Base-by-base conservation (phyloP, 208 protist species). In the Tritrichomonas foetus region DNA sequence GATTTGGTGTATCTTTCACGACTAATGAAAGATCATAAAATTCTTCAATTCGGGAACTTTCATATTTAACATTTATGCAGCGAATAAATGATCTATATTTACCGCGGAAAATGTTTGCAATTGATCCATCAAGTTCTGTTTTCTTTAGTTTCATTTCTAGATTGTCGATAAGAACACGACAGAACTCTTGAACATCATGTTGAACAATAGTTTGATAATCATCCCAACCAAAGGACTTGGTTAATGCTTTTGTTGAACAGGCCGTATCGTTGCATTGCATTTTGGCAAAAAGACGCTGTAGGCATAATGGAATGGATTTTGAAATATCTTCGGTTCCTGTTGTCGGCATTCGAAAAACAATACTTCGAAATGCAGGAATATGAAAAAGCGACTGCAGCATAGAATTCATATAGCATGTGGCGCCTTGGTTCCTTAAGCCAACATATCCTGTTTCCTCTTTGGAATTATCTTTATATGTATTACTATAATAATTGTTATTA, bases 401-500 rank as follows among this genome's bases (percentile, higher is more conserved):
- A 2, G 78, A 89, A 89, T 89, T 89, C 30, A 89, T 53, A 16
- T 89, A 89, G 44, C 78, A 89, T 27, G 78, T 89, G 5, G 47
- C 41, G 33, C 78, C 78, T 39, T 53, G 44, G n/a, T 89, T 89
- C 0, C 14, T n/a, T 39, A 89, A 61, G 44, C 78, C 78, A 39
- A 89, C 78, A 9, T n/a, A 9, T 33, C 78, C 78, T 39, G 47
- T 47, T 69, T 93, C 94, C 93, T 96, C 95, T 61, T 57, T 89
- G 33, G 78, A 89, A 57, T 3, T 82, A 30, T 82, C 30, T 47
- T 5, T 61, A 16, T 16, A 22, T 22, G 16, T 16, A 5, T 5
- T 16, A 61, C 11, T 22, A 61, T 61, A 61, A 61, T 61, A 61
- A 61, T 61, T 61, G 16, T 61, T 61, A 61, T 5, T 22, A 61